Evolutionary conservation across 2,329 filamentous ascomycete species (phyloP).

Genomic region (Xylaria hypoxylon): DNA sequence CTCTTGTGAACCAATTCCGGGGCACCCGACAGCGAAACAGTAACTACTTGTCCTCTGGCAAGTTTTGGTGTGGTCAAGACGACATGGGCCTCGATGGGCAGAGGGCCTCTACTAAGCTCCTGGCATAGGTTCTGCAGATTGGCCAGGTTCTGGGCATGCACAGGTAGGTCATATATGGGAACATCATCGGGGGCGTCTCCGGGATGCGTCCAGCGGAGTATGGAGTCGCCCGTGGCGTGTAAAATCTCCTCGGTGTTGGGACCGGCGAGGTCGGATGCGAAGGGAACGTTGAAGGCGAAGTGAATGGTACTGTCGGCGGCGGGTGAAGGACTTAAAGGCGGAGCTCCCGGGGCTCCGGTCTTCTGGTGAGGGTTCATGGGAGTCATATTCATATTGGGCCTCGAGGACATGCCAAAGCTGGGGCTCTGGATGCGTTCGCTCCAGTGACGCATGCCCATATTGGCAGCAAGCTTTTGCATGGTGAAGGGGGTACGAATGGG

Average conservation of each 20-base stretch:
- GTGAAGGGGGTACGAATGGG: slow-evolving; percentile 52
- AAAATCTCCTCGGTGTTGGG: slow-evolving; percentile 95
- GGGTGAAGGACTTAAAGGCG: slow-evolving; percentile 74
- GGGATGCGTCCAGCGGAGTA: slow-evolving; percentile 93
- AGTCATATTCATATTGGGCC: slow-evolving; percentile 68
- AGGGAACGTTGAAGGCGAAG: slow-evolving; percentile 97
- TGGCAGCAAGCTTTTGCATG: slow-evolving; percentile 75
- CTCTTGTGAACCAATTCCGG: slow-evolving; percentile 90
- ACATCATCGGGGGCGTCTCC: slow-evolving; percentile 86
- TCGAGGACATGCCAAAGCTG: slow-evolving; percentile 71
- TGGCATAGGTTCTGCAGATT: slow-evolving; percentile 83
- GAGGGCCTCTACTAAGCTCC: slow-evolving; percentile 76
- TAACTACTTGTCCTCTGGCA: slow-evolving; percentile 77
- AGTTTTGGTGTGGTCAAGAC: slow-evolving; percentile 83
- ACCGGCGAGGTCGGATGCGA: slow-evolving; percentile 89
- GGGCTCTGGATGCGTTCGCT: slow-evolving; percentile 74
- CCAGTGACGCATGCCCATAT: slow-evolving; percentile 80
- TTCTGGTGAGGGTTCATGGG: slow-evolving; percentile 69
- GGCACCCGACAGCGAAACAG: slow-evolving; percentile 90
- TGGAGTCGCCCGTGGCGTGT: slow-evolving; percentile 87
- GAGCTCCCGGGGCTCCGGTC: slow-evolving; percentile 62
- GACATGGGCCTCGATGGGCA: slow-evolving; percentile 85
- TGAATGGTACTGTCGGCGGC: slow-evolving; percentile 83
- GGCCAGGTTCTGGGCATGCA: slow-evolving; percentile 88
- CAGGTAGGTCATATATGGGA: slow-evolving; percentile 88